phyloP scores from a whole-genome alignment of 1,284 basidiomycete genomes.

The Fomitopsis palustris region DNA sequence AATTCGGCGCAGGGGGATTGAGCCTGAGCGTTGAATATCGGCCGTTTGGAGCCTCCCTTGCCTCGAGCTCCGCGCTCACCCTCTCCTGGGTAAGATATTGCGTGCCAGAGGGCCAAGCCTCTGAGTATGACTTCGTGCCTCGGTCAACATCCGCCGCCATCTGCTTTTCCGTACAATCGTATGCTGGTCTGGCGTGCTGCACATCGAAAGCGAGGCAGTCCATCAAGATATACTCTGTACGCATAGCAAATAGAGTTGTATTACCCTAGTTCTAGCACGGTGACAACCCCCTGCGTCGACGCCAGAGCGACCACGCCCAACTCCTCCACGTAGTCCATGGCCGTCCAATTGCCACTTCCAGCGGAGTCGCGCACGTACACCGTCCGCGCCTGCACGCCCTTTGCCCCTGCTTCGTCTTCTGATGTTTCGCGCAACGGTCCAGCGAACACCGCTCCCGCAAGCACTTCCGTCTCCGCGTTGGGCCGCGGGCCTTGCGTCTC shows the following conservation, averaged over 20 bases:
- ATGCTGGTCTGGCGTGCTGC: too few relatives aligned
- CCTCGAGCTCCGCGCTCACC: too few relatives aligned
- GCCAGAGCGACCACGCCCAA: slow-evolving; percentile 49
- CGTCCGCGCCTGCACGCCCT: slow-evolving; percentile 25
- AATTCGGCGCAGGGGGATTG: too few relatives aligned
- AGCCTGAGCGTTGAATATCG: too few relatives aligned
- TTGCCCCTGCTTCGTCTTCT: slow-evolving; percentile 14
- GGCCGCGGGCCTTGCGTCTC: slow-evolving; percentile 13
- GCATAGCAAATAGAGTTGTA: not conserved
- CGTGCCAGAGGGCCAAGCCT: too few relatives aligned
- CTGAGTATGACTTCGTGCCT: too few relatives aligned
- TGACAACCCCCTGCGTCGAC: slow-evolving; percentile 43
- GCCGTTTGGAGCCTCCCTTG: too few relatives aligned
- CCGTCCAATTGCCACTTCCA: slow-evolving; percentile 41
- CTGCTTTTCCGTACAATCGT: too few relatives aligned
- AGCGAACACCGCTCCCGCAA: slow-evolving; percentile 46
- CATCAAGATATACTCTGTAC: too few relatives aligned
- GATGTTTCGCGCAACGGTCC: slow-evolving; percentile 31
- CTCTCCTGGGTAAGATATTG: too few relatives aligned
- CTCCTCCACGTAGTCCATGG: slow-evolving; percentile 56
- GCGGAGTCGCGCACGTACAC: not conserved
- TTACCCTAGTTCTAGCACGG: slow-evolving; percentile 34
- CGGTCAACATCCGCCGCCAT: too few relatives aligned
- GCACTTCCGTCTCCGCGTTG: slow-evolving; percentile 28
- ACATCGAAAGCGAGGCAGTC: too few relatives aligned